Evolutionary conservation across 805 yeast species (phyloP).

Genomic region (Teunomyces tritomae): DNA sequence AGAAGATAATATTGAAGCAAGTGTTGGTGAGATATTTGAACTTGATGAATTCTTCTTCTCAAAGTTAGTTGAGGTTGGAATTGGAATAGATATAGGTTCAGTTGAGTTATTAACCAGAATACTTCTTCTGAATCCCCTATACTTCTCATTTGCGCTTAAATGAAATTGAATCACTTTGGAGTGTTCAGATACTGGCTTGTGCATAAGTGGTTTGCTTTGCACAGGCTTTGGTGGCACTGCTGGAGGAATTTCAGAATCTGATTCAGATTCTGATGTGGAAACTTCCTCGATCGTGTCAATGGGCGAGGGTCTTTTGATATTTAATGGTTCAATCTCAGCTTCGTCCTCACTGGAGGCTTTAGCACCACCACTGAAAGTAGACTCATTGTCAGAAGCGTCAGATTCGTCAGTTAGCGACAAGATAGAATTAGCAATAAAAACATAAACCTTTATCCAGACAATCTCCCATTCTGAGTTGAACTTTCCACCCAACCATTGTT

Average conservation of each 20-base stretch:
- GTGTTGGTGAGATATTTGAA: constrained; percentile 12
- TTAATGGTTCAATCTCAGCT: constrained; percentile 26
- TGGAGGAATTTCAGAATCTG: constrained; percentile 11
- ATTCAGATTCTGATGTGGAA: constrained; percentile 2
- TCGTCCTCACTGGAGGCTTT: constrained; percentile 10
- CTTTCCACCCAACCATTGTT: constrained; percentile 32
- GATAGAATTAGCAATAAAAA: constrained; percentile 38
- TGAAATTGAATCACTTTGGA: constrained; percentile 19
- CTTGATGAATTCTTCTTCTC: not conserved
- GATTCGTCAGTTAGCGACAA: constrained; percentile 23
- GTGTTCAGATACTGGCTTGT: not conserved
- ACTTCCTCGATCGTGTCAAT: constrained; percentile 9
- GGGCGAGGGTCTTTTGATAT: constrained; percentile 11
- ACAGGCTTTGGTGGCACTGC: constrained; percentile 8
- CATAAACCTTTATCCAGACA: constrained; percentile 40
- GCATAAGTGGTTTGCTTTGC: constrained; percentile 2
- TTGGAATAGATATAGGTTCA: constrained; percentile 18
- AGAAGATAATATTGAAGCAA: constrained; percentile 12
- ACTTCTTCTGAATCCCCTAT: constrained; percentile 43
- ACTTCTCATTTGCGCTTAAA: constrained; percentile 31
- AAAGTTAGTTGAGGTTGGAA: constrained; percentile 4
- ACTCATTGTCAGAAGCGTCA: constrained; percentile 21
- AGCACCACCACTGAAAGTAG: constrained; percentile 14
- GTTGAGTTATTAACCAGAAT: constrained; percentile 14
- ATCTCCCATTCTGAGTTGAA: constrained; percentile 32